Conservation (phyloP, 257 asterid genomes). For the Solanum chilense region DNA sequence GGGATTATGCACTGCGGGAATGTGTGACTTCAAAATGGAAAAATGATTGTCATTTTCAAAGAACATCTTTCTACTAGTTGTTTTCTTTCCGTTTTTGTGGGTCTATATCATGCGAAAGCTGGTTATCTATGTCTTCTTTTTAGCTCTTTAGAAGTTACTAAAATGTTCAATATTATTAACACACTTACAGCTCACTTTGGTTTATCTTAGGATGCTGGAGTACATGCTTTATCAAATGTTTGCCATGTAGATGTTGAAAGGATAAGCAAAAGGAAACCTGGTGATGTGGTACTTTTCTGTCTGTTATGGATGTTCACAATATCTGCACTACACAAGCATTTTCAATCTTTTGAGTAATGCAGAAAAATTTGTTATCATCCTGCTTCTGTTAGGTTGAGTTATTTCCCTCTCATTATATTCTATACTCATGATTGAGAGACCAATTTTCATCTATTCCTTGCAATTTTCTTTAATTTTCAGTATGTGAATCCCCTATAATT, state of each 20-base stretch:
- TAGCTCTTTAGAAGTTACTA: not conserved
- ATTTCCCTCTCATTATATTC: not conserved
- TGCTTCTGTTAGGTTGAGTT: not conserved
- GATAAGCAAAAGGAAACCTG: conserved; percentile 91
- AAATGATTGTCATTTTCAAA: not conserved
- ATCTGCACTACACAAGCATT: not conserved
- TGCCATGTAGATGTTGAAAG: conserved; percentile 91
- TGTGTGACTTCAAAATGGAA: not conserved
- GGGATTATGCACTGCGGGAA: not conserved
- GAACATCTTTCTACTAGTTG: not conserved
- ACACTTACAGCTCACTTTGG: not conserved
- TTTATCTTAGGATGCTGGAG: conserved; percentile 75
- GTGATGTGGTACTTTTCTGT: conserved; percentile 53
- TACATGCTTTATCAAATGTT: conserved; percentile 86
- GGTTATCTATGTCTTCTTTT: not conserved
- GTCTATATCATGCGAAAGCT: not conserved
- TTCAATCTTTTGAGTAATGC: not conserved
- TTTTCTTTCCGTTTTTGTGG: not conserved
- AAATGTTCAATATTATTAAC: not conserved
- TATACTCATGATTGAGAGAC: not conserved
- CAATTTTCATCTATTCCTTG: not conserved
- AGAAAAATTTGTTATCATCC: not conserved
- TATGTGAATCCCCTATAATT: not conserved
- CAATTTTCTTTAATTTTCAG: not conserved
- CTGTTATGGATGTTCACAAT: not conserved